Evolutionary conservation across 1,284 basidiomycete genomes (phyloP), one percentile per base, ranked within the genome.

Genomic region (Rhodotorula sp.): DNA sequence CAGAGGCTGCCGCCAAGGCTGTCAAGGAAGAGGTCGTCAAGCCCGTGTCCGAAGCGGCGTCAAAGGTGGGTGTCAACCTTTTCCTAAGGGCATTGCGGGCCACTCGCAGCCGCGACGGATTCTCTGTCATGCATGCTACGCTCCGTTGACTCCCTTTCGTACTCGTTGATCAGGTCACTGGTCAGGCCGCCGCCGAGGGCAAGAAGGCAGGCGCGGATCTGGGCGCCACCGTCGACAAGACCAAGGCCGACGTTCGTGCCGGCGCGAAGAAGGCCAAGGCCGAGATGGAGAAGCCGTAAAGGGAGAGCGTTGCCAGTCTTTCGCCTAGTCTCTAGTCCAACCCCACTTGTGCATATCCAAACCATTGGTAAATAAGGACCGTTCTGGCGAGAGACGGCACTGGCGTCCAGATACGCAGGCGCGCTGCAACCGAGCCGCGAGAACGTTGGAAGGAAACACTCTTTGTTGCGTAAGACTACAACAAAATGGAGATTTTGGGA

Each of bases 191-290:
- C 10, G 51, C 65, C 39, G 67, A 72, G 47, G 71, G 68, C 3
- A 61, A 65, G 52, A 72, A 72, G 65, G 54, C 46, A 2, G 71
- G 51, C 20, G 57, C 61, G 20, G 71, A 72, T 18, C 10, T 61
- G 7, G 48, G 58, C 57, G 63, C 49, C 31, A 5, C 14, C 10
- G 67, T 52, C 23, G 29, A 61, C n/a, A 66, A 72, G 62, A 34
- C 58, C 12, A 58, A 47, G 23, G 65, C 67, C 5, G 70, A 71
- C 6, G 61, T 67, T 29, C 59, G 65, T 58, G 39, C 58, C 3
- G 52, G 34, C 8, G 51, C 58, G 29, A 29, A 62, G 52, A 71
- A 71, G 62, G 48, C 61, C 62, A 63, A 67, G 26, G 65, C 66
- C 5, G 66, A 71, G 65, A 5, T 57, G n/a, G 56, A 67, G 60